phyloP scores from a whole-genome alignment of 176 grass and related monocot species.

The Puya raimondii region DNA sequence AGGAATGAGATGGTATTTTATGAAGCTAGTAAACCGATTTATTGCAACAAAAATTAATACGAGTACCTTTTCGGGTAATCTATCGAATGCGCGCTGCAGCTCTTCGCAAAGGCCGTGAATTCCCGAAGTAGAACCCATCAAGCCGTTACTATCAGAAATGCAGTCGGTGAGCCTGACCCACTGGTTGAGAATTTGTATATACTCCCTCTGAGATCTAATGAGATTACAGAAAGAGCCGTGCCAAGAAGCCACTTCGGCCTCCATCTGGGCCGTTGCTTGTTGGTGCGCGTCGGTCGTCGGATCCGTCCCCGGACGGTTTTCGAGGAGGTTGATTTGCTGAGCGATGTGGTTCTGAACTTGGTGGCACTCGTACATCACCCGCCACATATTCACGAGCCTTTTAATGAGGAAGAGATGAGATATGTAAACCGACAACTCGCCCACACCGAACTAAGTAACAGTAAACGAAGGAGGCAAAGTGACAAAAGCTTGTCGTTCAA shows the following conservation, averaged over 20 bases:
- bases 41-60: not conserved
- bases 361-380: slow-evolving; percentile 89
- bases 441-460: no score
- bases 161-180: slow-evolving; percentile 77
- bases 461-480: not conserved
- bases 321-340: slow-evolving; percentile 61
- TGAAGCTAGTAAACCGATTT: not conserved
- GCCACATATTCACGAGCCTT: slow-evolving; percentile 94
- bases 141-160: slow-evolving; percentile 46
- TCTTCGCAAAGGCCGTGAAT: slow-evolving; percentile 59
- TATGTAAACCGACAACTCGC: not conserved
- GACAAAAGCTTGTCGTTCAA: not conserved
- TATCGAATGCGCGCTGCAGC: slow-evolving; percentile 47
- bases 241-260: slow-evolving; percentile 82
- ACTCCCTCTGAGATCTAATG: slow-evolving; percentile 65
- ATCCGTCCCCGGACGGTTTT: slow-evolving; percentile 49
- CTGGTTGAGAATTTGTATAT: slow-evolving; percentile 57
- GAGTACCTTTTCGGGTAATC: slow-evolving; percentile 73
- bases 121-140: slow-evolving; percentile 48
- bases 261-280: slow-evolving; percentile 67
- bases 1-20: not conserved
- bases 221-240: slow-evolving; percentile 76
- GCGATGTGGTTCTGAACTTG: slow-evolving; percentile 77
- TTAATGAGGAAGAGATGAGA: slow-evolving; percentile 20
- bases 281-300: slow-evolving; percentile 73